A percentile compares a stretch with the other conserved stretches of the same genome.
Evolutionary conservation across 23 red algal genomes (phyloP).

Genomic region (Gracilaria vermiculophylla): DNA sequence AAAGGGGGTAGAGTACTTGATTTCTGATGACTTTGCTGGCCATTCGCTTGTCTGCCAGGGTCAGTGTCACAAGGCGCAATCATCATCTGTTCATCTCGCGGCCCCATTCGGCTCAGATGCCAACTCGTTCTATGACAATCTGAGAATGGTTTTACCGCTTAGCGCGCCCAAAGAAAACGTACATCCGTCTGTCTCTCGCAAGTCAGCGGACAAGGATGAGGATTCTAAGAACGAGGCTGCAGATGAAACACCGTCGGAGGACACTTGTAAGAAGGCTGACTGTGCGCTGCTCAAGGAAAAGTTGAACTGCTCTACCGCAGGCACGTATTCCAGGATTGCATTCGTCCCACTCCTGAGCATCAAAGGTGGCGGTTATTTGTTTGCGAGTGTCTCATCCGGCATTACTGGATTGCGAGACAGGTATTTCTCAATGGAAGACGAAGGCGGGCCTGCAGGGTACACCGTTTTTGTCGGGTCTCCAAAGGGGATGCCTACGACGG

Average conservation of each 20-base stretch:
- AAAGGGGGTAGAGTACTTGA: neutral
- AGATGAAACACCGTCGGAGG: neutral
- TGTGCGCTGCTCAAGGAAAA: neutral
- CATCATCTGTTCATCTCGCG: neutral
- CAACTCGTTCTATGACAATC: neutral
- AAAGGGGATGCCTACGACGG: neutral
- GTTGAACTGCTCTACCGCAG: neutral
- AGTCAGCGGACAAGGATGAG: neutral
- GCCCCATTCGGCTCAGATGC: neutral
- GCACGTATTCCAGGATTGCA: neutral
- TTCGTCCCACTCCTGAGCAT: constrained; percentile 4
- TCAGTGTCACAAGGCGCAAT: neutral
- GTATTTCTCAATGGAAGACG: constrained; percentile 12
- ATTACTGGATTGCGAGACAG: neutral
- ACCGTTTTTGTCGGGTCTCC: neutral
- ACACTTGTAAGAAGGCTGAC: neutral
- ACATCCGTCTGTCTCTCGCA: neutral
- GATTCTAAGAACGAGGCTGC: neutral
- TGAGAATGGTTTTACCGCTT: neutral
- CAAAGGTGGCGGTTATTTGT: neutral
- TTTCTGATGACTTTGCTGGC: neutral
- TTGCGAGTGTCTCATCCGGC: neutral
- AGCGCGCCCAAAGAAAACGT: neutral
- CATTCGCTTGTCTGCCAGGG: neutral
- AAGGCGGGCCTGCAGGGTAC: neutral